Conservation (phyloP, 345 rosid species). For the Moricandia arvensis region DNA sequence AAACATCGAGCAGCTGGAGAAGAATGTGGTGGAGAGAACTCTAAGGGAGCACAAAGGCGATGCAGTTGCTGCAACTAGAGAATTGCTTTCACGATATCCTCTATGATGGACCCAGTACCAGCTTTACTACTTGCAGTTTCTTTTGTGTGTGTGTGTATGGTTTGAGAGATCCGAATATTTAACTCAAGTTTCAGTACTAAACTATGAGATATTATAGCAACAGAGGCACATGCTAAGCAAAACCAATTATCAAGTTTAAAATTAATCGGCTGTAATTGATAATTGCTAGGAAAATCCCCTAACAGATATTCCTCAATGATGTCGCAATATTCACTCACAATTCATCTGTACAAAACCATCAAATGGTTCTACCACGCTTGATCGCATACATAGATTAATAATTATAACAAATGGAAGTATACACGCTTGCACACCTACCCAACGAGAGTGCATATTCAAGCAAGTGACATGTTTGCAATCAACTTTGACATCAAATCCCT, state of each 20-base stretch:
- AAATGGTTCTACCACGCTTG: not conserved
- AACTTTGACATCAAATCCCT: conserved; percentile 13
- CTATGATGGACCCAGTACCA: conserved; percentile 15
- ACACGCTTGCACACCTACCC: conserved; percentile 17
- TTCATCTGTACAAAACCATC: not conserved
- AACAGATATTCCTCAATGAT: not conserved
- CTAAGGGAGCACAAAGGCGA: conserved; percentile 93
- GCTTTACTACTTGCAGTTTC: not conserved
- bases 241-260: not conserved
- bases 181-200: not conserved
- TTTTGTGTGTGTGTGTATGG: conserved; percentile 1
- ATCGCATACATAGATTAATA: not conserved
- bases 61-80: conserved; percentile 87
- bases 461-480: conserved; percentile 9
- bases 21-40: conserved; percentile 89
- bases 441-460: conserved; percentile 6
- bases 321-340: not conserved
- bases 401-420: not conserved
- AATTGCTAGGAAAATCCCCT: not conserved
- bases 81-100: conserved; percentile 58
- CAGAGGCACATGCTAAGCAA: not conserved
- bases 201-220: not conserved
- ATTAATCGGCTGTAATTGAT: not conserved
- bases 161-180: conserved; percentile 4
- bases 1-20: conserved; percentile 59